Evolutionary conservation across 495 filamentous ascomycete species (phyloP).

Genomic region (Hypoxylon fragiforme): DNA sequence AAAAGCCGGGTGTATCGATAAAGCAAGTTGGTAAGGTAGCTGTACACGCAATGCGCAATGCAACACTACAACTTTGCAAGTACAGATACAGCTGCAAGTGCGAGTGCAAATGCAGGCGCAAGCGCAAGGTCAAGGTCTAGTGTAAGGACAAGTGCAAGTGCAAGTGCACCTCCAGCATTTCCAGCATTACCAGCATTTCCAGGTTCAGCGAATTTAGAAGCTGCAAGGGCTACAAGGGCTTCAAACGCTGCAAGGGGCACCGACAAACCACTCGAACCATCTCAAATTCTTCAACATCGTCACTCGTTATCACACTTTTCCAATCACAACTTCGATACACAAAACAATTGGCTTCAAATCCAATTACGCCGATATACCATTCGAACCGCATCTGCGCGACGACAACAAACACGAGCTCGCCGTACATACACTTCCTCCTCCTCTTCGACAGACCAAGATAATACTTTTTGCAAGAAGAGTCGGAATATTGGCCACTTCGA

Average conservation of each 20-base stretch:
- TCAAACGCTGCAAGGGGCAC: neutral
- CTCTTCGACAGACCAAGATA: neutral
- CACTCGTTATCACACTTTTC: slow-evolving; percentile 23
- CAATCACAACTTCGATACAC: neutral
- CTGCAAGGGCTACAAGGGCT: neutral
- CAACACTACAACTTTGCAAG: slow-evolving; percentile 17
- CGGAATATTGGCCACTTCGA: neutral
- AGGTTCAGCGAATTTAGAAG: neutral
- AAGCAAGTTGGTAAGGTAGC: too few species aligned
- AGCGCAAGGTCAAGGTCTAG: slow-evolving; percentile 23
- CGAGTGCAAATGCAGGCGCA: neutral
- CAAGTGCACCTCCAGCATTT: slow-evolving; percentile 16
- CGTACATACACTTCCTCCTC: neutral
- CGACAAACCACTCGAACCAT: neutral
- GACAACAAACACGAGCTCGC: neutral
- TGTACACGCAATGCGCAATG: slow-evolving; percentile 30
- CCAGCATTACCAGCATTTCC: too few species aligned
- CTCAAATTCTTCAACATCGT: slow-evolving; percentile 1
- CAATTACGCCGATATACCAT: neutral
- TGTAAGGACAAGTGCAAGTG: slow-evolving; percentile 18
- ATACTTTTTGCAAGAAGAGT: neutral
- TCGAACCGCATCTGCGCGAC: neutral
- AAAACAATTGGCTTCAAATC: neutral
- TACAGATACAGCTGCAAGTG: neutral
- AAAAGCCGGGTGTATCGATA: too few species aligned